Conservation (phyloP, 805 yeast species). For the Zygosaccharomyces rouxii region DNA sequence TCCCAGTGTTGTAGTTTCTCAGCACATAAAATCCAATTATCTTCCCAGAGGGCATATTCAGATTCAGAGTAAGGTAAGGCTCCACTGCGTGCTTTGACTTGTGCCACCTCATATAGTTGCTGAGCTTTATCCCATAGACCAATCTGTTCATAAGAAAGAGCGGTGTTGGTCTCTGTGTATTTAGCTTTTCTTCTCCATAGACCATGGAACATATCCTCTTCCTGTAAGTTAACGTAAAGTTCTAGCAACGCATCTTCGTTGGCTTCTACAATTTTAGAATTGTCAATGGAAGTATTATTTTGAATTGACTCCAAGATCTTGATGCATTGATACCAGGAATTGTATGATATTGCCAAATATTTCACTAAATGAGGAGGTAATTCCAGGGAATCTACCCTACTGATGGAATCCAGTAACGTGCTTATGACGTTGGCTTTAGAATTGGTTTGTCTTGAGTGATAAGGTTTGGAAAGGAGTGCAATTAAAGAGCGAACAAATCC, state of each 20-base stretch:
- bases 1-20: constrained; percentile 99
- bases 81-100: constrained; percentile 92
- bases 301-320: constrained; percentile 73
- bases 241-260: constrained; percentile 89
- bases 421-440: constrained; percentile 82
- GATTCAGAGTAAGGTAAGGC: constrained; percentile 92
- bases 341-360: constrained; percentile 78
- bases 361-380: constrained; percentile 93
- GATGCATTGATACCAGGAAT: constrained; percentile 88
- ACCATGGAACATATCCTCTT: constrained; percentile 96
- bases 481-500: constrained; percentile 82
- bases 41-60: constrained; percentile 96
- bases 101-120: constrained; percentile 92
- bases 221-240: constrained; percentile 81
- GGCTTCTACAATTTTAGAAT: constrained; percentile 71
- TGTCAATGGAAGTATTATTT: constrained; percentile 56
- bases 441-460: constrained; percentile 86
- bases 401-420: constrained; percentile 78
- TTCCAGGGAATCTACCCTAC: constrained; percentile 64
- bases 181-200: constrained; percentile 96
- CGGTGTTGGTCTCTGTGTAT: constrained; percentile 87
- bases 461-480: constrained; percentile 78
- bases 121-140: constrained; percentile 94
- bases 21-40: constrained; percentile 96
- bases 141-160: constrained; percentile 88